phyloP scores from a whole-genome alignment of 306 rosid genomes.

The Gleditsia sinensis region DNA sequence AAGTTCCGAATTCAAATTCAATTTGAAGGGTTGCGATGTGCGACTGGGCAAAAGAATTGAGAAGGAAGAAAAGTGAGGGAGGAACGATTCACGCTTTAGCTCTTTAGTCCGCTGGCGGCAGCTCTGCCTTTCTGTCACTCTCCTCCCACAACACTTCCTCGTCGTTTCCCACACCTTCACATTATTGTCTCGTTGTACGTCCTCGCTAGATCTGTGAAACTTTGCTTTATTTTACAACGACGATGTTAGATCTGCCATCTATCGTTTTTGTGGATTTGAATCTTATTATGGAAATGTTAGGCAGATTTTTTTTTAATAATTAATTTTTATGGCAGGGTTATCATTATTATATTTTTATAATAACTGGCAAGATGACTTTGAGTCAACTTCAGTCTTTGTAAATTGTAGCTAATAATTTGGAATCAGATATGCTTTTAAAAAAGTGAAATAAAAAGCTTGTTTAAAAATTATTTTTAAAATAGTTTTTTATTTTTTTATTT shows the following conservation, averaged over 20 bases:
- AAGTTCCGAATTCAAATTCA: not conserved
- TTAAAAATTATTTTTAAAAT: too few relatives aligned
- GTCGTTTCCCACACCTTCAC: slow-evolving; percentile 26
- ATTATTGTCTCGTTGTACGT: not conserved
- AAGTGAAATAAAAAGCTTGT: too few relatives aligned
- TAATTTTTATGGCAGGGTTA: too few relatives aligned
- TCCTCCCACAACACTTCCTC: slow-evolving; percentile 36
- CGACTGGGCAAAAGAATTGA: not conserved
- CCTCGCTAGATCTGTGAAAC: not conserved
- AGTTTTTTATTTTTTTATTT: too few relatives aligned
- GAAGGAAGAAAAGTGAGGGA: slow-evolving; percentile 38
- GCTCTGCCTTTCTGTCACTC: slow-evolving; percentile 22
- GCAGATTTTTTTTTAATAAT: too few relatives aligned
- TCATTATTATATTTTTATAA: too few relatives aligned
- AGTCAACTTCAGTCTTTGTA: too few relatives aligned
- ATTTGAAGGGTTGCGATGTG: not conserved
- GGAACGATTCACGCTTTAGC: slow-evolving; percentile 20
- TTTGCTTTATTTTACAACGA: not conserved
- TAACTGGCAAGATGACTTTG: too few relatives aligned
- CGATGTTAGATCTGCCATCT: slow-evolving; percentile 1
- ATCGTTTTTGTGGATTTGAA: not conserved
- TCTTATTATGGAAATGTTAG: too few relatives aligned
- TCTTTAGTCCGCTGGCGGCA: not conserved
- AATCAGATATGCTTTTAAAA: too few relatives aligned
- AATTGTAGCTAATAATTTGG: too few relatives aligned